A percentile compares a stretch with the other conserved stretches of the same genome.
phyloP scores from a whole-genome alignment of 176 grass and related monocot species.

The Triticum turgidum region DNA sequence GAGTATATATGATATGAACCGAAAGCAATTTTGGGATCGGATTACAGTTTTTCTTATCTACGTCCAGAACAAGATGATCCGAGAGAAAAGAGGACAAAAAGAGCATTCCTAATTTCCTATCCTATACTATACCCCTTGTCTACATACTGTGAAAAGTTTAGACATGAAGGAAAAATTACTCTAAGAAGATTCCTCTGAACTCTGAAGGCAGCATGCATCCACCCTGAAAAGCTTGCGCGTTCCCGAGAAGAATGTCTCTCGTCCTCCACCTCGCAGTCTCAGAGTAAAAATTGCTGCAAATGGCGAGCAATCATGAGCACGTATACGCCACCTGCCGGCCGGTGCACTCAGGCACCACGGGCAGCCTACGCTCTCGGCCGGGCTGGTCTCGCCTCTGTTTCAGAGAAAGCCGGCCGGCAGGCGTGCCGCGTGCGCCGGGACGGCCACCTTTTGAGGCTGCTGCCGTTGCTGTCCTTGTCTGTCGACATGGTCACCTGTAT shows the following conservation, averaged over 20 bases:
- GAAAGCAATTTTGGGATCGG: no score
- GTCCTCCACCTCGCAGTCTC: no score
- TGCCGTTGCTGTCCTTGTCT: neutral
- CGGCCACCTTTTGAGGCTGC: neutral
- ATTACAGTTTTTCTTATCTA: no score
- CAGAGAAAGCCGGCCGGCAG: neutral
- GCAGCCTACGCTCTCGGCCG: neutral
- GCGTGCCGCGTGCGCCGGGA: neutral
- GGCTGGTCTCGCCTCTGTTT: neutral
- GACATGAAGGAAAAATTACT: no score
- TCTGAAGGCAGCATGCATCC: neutral
- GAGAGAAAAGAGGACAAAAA: no score
- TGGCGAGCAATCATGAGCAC: neutral
- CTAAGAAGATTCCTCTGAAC: neutral
- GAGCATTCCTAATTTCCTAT: no score
- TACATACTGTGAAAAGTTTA: no score
- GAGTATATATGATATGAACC: no score
- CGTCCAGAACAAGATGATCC: no score
- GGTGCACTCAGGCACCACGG: neutral
- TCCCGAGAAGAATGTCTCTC: slow-evolving; percentile 33
- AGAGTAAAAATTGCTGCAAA: neutral
- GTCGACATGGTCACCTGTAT: no score
- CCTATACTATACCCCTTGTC: no score
- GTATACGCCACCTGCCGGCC: neutral
- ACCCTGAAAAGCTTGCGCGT: slow-evolving; percentile 19